These are phyloP conservation scores for Psilocybe azurescens DNA, from an alignment of 768 basidiomycete genomes.

Conservation along the genomic window DNA sequence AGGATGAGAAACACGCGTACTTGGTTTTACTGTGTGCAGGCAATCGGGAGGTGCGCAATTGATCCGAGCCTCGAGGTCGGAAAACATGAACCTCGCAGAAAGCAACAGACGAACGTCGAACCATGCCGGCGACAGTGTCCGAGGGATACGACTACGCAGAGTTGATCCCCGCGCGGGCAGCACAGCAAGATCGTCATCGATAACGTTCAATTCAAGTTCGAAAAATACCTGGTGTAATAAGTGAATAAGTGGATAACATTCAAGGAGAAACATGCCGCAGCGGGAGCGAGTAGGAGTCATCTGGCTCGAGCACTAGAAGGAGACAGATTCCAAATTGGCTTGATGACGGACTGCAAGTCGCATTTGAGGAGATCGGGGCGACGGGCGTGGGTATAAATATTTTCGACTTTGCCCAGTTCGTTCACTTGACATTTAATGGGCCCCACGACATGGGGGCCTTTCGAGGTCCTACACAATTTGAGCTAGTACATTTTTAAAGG, in stretches of 20 bases:
- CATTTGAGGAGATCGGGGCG: neutral
- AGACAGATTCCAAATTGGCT: neutral
- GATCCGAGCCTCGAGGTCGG: constrained; percentile 7
- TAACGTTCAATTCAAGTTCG: too few relatives aligned
- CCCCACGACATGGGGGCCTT: neutral
- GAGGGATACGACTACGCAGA: neutral
- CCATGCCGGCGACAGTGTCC: neutral
- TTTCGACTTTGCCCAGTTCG: neutral
- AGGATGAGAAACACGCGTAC: neutral
- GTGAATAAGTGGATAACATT: neutral
- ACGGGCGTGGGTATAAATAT: neutral
- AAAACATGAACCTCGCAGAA: neutral
- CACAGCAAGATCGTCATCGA: too few relatives aligned
- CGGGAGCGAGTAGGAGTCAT: neutral
- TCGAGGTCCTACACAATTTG: constrained; percentile 2
- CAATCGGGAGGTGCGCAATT: neutral
- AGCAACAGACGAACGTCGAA: neutral
- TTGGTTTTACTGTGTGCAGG: too few relatives aligned
- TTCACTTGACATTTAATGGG: neutral
- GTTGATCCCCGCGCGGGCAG: too few relatives aligned
- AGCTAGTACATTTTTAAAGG: neutral
- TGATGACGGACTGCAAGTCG: neutral
- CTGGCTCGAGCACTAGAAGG: neutral
- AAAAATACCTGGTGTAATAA: neutral
- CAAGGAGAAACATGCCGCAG: neutral